A percentile compares a stretch with the other conserved stretches of the same genome.
These are phyloP conservation scores for Zychaea mexicana DNA, from an alignment of 371 early-diverging fungal species.

Conservation along the genomic window DNA sequence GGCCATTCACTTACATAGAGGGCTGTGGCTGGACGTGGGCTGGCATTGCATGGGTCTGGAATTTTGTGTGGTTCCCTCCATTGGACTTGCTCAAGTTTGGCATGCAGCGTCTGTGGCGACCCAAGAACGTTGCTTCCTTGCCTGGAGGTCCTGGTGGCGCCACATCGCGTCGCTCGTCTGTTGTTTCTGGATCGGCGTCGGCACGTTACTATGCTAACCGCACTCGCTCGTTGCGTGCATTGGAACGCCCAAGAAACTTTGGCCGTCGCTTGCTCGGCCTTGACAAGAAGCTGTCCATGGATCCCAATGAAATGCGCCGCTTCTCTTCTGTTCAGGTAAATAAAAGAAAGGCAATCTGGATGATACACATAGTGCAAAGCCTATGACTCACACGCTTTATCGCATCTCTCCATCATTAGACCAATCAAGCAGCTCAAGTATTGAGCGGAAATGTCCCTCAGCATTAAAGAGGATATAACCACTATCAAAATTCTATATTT, in stretches of 20 bases:
- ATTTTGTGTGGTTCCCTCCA: conserved; percentile 77
- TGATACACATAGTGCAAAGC: no score
- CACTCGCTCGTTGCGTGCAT: conserved; percentile 41
- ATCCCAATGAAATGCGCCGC: conserved; percentile 56
- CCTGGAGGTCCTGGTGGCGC: not conserved
- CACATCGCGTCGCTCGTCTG: conserved; percentile 35
- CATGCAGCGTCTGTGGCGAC: conserved; percentile 58
- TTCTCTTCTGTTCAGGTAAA: conserved; percentile 45
- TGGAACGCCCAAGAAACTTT: conserved; percentile 42
- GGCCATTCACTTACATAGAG: conserved; percentile 54
- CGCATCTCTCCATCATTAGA: not conserved
- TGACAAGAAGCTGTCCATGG: conserved; percentile 41
- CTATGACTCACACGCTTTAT: not conserved
- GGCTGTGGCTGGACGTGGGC: conserved; percentile 60
- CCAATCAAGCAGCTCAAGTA: conserved; percentile 12
- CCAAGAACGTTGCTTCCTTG: conserved; percentile 20
- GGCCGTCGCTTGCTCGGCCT: conserved; percentile 33
- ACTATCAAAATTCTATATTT: not conserved
- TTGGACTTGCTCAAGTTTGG: conserved; percentile 76
- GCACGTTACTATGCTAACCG: conserved; percentile 49
- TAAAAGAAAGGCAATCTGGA: no score
- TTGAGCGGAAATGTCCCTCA: not conserved
- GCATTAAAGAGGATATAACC: no score
- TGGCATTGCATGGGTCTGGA: conserved; percentile 77
- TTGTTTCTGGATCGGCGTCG: conserved; percentile 34